These are phyloP conservation scores for Fusarium albosuccineum DNA, from an alignment of 2,329 filamentous ascomycete genomes.

Conservation along the genomic window DNA sequence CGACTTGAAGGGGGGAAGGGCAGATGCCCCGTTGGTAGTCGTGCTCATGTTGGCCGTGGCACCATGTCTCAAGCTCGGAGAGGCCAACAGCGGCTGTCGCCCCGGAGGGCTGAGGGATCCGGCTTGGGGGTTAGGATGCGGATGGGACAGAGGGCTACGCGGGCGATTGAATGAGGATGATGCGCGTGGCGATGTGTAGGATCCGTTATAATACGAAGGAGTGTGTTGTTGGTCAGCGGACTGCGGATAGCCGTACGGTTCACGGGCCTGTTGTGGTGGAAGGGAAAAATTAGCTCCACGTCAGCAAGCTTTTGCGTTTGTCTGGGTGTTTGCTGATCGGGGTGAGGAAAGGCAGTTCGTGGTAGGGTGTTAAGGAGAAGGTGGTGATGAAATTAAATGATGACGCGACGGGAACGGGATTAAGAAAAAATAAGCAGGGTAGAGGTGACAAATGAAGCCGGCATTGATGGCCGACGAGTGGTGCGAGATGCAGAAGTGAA, in stretches of 20 bases:
- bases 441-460: slow-evolving; percentile 28
- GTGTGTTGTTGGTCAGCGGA: slow-evolving; percentile 58
- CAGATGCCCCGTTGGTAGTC: slow-evolving; percentile 56
- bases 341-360: slow-evolving; percentile 25
- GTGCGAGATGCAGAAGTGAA: slow-evolving; percentile 23
- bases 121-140: slow-evolving; percentile 59
- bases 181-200: slow-evolving; percentile 63
- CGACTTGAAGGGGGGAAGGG: slow-evolving; percentile 54
- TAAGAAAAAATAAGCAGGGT: slow-evolving; percentile 27
- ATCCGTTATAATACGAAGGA: slow-evolving; percentile 62
- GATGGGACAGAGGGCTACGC: slow-evolving; percentile 64
- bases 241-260: slow-evolving; percentile 63
- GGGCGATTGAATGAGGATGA: slow-evolving; percentile 58
- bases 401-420: slow-evolving; percentile 25
- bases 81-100: slow-evolving; percentile 58
- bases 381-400: slow-evolving; percentile 41
- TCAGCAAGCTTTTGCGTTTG: slow-evolving; percentile 42
- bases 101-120: slow-evolving; percentile 60
- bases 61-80: slow-evolving; percentile 62
- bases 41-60: slow-evolving; percentile 54
- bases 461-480: slow-evolving; percentile 42
- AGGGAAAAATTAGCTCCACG: slow-evolving; percentile 45
- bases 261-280: slow-evolving; percentile 58
- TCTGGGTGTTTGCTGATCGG: slow-evolving; percentile 23
- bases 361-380: slow-evolving; percentile 30